These are phyloP conservation scores for Fraxinus platypoda DNA, from an alignment of 305 asterid species.

Conservation along the genomic window DNA sequence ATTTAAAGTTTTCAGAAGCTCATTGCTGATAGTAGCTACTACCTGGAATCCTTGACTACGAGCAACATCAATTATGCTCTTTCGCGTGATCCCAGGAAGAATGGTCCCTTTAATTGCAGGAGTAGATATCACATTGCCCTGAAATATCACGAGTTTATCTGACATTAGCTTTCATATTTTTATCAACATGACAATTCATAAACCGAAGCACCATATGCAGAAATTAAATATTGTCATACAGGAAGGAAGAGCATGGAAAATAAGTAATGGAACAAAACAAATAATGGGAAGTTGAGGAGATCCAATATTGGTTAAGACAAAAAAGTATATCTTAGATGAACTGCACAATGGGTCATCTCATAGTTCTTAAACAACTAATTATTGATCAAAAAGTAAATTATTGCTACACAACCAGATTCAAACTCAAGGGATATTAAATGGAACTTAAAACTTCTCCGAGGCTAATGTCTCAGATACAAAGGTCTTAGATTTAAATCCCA, in stretches of 20 bases:
- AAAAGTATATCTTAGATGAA: neutral
- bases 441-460: neutral
- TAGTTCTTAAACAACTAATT: neutral
- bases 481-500: neutral
- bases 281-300: neutral
- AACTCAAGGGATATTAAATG: neutral
- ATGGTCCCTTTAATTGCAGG: constrained; percentile 91
- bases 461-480: neutral
- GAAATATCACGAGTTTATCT: constrained; percentile 14
- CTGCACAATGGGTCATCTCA: neutral
- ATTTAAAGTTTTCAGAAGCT: neutral
- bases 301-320: neutral
- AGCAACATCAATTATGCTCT: constrained; percentile 90
- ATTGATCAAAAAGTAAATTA: neutral
- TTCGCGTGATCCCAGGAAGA: constrained; percentile 92
- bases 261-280: neutral
- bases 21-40: neutral
- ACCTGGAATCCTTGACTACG: constrained; percentile 77
- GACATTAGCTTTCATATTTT: constrained; percentile 2
- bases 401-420: neutral
- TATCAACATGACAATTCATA: neutral
- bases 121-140: constrained; percentile 84
- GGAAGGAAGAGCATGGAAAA: neutral
- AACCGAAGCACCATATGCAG: neutral
- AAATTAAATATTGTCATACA: neutral